phyloP scores from a whole-genome alignment of 164 flowering plant species.

The Magnolia changhungtana region DNA sequence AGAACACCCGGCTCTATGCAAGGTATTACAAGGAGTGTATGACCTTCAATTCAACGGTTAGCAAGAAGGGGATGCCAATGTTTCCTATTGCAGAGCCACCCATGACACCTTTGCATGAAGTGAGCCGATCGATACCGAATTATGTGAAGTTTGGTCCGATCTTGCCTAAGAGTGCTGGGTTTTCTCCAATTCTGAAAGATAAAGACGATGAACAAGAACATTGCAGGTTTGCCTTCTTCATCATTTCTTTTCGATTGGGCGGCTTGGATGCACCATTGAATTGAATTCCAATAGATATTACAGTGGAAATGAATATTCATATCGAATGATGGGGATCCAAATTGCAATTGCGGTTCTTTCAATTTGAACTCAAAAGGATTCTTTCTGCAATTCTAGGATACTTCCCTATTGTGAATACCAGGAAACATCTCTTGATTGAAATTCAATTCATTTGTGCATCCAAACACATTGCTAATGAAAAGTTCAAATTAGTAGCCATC shows the following conservation, averaged over 20 bases:
- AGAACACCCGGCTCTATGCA: conserved; percentile 63
- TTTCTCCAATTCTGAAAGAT: conserved; percentile 38
- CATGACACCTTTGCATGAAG: conserved; percentile 69
- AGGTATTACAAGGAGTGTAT: conserved; percentile 67
- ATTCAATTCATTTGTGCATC: background rate
- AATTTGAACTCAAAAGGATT: no score
- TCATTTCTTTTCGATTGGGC: background rate
- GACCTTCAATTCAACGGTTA: conserved; percentile 40
- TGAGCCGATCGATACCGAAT: conserved; percentile 65
- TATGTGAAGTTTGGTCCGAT: conserved; percentile 76
- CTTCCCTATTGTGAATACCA: no score
- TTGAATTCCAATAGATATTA: no score
- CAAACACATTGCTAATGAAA: background rate
- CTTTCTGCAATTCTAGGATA: no score
- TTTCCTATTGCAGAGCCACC: conserved; percentile 83
- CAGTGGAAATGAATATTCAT: no score
- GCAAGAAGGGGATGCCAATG: conserved; percentile 60
- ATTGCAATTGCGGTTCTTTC: no score
- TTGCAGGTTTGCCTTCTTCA: conserved; percentile 35
- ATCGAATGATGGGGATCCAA: no score
- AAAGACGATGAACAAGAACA: conserved; percentile 27
- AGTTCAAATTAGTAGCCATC: background rate
- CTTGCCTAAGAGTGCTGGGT: conserved; percentile 74
- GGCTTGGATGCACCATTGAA: no score
- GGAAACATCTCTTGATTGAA: background rate